Base-by-base conservation (phyloP, 805 yeast genomes). In the Candida railenensis region DNA sequence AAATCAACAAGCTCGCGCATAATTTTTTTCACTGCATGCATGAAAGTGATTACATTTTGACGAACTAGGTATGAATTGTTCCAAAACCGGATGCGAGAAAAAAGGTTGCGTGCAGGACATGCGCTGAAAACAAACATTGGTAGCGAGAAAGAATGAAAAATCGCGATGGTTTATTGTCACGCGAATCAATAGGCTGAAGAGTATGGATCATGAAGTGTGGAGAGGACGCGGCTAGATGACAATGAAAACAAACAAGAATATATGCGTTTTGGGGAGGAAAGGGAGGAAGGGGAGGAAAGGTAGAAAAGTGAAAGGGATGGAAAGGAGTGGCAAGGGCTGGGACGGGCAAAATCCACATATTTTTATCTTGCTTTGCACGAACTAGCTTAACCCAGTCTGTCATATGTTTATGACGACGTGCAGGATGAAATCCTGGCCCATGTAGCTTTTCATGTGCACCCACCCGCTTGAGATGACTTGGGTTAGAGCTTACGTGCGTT, bases 11-110 rank as follows among this genome's bases (percentile, higher is more conserved):
- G 11, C n/a, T n/a, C n/a, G n/a, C n/a, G n/a, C n/a, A n/a, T n/a
- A n/a, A n/a, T n/a, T n/a, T n/a, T n/a, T n/a, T n/a, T n/a, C n/a
- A n/a, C 30, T 25, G 5, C 11, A 25, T 25, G 30, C 30, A 25
- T 25, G 30, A 25, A 25, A 25, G 11, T 40, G 43, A 40, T 40
- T 40, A 40, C 43, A 12, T 40, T 40, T 40, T 11, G 42, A 11
- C 43, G 14, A 18, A 40, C 12, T 19, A 9, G 43, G 43, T 25
- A 40, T 4, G 19, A 8, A 11, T 14, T 7, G n/a, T 40, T n/a
- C 34, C 43, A n/a, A 30, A 40, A 9, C 5, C 8, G 37, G 43
- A n/a, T 19, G 43, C 19, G 11, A 11, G 9, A 7, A 5, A 7
- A 11, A 25, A 11, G 11, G 9, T 25, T 25, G 11, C 30, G 11